A percentile compares a stretch with the other conserved stretches of the same genome.
phyloP scores from a whole-genome alignment of 768 basidiomycete genomes.

The Galerina marginata region DNA sequence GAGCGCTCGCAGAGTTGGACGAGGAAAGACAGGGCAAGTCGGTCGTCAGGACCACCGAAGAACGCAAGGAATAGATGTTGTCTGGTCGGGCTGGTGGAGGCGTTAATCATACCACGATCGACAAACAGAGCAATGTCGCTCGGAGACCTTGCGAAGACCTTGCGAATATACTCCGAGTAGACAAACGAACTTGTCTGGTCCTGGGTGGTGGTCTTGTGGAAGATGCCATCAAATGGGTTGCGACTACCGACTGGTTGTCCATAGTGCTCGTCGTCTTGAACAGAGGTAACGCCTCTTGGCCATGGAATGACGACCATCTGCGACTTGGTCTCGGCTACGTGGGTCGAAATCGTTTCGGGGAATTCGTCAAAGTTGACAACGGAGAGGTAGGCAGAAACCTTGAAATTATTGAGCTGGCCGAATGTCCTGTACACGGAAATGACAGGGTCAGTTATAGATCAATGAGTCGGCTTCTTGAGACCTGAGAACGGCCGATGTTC shows the following conservation, averaged over 20 bases:
- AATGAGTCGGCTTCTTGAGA: conserved; percentile 77
- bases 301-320: conserved; percentile 89
- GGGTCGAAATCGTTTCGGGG: conserved; percentile 64
- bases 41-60: conserved; percentile 94
- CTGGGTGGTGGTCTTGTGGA: conserved; percentile 55
- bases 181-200: conserved; percentile 60
- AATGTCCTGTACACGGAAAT: conserved; percentile 80
- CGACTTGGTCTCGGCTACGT: conserved; percentile 58
- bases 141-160: conserved; percentile 73
- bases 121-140: conserved; percentile 87
- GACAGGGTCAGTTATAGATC: conserved; percentile 72
- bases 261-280: conserved; percentile 31
- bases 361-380: conserved; percentile 82
- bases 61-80: conserved; percentile 86
- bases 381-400: conserved; percentile 70
- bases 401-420: conserved; percentile 68
- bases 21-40: conserved; percentile 80
- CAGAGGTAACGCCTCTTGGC: conserved; percentile 52
- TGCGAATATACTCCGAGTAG: conserved; percentile 86
- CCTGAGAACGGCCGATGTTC: conserved; percentile 86
- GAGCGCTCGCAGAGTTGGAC: conserved; percentile 76
- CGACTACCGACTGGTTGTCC: conserved; percentile 31
- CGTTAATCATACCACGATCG: conserved; percentile 62
- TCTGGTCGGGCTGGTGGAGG: conserved; percentile 28
- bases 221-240: conserved; percentile 83